Conservation (phyloP, 345 rosid species). For the Abelmoschus esculentus region DNA sequence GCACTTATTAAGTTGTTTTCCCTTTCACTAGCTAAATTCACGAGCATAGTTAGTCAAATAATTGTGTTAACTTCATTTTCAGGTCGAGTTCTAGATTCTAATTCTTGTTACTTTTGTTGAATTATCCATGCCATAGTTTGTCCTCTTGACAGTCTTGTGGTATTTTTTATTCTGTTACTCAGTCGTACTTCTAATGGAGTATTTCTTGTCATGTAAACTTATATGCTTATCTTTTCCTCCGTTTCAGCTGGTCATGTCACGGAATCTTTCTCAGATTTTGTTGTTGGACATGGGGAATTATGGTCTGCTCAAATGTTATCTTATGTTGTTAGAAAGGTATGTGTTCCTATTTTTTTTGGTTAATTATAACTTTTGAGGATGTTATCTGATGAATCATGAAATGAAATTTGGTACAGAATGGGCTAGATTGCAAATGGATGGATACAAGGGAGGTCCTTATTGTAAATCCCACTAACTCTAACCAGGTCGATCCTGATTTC, state of each 20-base stretch:
- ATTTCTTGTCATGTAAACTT: background rate
- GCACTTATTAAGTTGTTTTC: background rate
- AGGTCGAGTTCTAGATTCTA: slow-evolving; percentile 1
- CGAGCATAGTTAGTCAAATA: background rate
- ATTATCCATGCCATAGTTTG: background rate
- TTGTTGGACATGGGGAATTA: slow-evolving; percentile 92
- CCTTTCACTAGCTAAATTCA: background rate
- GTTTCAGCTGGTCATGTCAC: slow-evolving; percentile 91
- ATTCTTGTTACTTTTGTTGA: background rate
- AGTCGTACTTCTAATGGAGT: background rate
- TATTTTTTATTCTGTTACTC: background rate
- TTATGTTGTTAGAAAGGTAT: slow-evolving; percentile 72
- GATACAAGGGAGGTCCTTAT: slow-evolving; percentile 94
- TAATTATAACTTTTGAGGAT: background rate
- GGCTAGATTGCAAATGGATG: slow-evolving; percentile 86
- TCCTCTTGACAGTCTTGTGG: background rate
- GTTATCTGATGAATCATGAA: slow-evolving; percentile 3
- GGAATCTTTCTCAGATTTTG: slow-evolving; percentile 93
- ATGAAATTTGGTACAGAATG: slow-evolving; percentile 41
- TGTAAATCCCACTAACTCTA: slow-evolving; percentile 79
- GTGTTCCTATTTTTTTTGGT: background rate
- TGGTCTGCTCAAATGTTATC: slow-evolving; percentile 97
- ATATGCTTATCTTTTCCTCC: background rate
- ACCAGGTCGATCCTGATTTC: slow-evolving; percentile 96
- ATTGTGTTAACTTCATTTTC: background rate